phyloP scores from a whole-genome alignment of 2,329 filamentous ascomycete species.

The Fusarium tupiense region DNA sequence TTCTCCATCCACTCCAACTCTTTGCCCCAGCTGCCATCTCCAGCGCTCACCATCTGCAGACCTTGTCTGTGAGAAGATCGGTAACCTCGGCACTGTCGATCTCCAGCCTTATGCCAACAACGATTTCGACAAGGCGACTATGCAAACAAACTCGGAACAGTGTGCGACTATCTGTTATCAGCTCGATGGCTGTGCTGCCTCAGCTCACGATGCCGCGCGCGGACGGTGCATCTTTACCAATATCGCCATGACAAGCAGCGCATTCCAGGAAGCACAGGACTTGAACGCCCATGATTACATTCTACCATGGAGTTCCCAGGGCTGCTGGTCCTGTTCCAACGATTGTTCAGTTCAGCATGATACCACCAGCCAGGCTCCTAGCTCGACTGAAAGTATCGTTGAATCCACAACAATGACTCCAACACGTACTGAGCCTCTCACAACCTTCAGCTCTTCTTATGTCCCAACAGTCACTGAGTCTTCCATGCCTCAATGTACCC shows the following conservation, averaged over 20 bases:
- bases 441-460: constrained; percentile 1
- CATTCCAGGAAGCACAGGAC: not conserved
- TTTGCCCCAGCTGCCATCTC: not conserved
- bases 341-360: not conserved
- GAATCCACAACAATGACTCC: not conserved
- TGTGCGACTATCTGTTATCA: not conserved
- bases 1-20: not conserved
- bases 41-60: not conserved
- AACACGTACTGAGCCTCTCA: not conserved
- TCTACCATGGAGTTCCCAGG: constrained; percentile 4
- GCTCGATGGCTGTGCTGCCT: not conserved
- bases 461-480: not conserved
- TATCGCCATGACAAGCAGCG: not conserved
- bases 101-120: constrained; percentile 6
- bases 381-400: not conserved
- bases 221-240: not conserved
- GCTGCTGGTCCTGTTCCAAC: not conserved
- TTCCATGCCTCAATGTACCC: constrained; percentile 11
- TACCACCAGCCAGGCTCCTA: not conserved
- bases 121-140: not conserved
- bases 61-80: constrained; percentile 1
- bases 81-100: not conserved
- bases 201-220: not conserved
- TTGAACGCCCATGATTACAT: not conserved
- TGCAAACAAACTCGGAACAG: constrained; percentile 7